Evolutionary conservation across 2,329 filamentous ascomycete genomes (phyloP).

Genomic region (Podosphaera xanthii): DNA sequence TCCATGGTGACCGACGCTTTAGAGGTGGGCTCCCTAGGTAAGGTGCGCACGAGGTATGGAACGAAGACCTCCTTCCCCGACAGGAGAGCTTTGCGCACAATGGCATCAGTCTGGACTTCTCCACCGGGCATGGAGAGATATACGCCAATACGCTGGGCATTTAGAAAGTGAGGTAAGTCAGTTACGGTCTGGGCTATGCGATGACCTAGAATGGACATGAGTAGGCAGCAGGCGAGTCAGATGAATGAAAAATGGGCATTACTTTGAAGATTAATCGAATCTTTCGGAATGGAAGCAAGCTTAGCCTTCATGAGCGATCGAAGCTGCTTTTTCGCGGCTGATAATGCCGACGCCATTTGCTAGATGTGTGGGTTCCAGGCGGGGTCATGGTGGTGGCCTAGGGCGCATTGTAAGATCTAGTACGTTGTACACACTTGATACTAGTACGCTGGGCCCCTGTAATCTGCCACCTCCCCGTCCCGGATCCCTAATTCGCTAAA

Average conservation of each 20-base stretch:
- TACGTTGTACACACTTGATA: too few relatives aligned
- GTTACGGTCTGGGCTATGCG: constrained; percentile 30
- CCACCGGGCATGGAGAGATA: constrained; percentile 83
- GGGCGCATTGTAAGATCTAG: too few relatives aligned
- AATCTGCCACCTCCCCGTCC: too few relatives aligned
- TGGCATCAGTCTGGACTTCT: constrained; percentile 63
- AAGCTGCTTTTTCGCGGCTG: constrained; percentile 53
- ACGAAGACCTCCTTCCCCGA: constrained; percentile 73
- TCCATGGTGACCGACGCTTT: constrained; percentile 53
- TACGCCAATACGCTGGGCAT: constrained; percentile 55
- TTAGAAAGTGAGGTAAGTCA: constrained; percentile 47
- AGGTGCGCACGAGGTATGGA: constrained; percentile 55
- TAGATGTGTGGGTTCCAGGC: too few relatives aligned
- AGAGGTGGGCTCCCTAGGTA: constrained; percentile 11
- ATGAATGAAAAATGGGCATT: constrained; percentile 16
- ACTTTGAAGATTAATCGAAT: constrained; percentile 49
- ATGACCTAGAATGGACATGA: constrained; percentile 12
- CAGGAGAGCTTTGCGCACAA: constrained; percentile 59
- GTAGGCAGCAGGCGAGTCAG: too few relatives aligned
- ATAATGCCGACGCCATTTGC: constrained; percentile 21
- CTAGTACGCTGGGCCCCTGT: too few relatives aligned
- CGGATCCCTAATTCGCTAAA: too few relatives aligned
- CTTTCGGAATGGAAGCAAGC: constrained; percentile 36
- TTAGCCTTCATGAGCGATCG: constrained; percentile 44
- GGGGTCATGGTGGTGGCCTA: too few relatives aligned